Evolutionary conservation across 2,329 filamentous ascomycete genomes (phyloP), one percentile per base, ranked within the genome.

Genomic region (Beauveria scarabaeidicola): DNA sequence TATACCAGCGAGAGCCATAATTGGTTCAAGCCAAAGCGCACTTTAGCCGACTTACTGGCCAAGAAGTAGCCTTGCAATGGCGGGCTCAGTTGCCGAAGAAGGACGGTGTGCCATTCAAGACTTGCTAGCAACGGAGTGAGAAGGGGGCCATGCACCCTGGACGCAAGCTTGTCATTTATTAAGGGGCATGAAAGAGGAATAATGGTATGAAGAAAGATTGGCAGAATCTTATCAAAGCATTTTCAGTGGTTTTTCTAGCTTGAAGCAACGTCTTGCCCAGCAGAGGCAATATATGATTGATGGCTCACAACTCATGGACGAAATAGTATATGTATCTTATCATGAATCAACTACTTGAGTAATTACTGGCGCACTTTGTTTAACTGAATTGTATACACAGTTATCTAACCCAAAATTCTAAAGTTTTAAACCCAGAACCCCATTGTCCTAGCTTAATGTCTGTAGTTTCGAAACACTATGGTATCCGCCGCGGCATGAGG

Each of bases 221-320:
- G 23, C 46, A 51, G 27, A 38, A 53, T 53, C 43, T 53, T 54
- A 40, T 41, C 19, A 50, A 17, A 44, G 58, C 23, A 59, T 59
- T 21, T 59, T 48, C 55, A 58, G 13, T 43, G 23, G 44, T 19
- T 48, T 56, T 40, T 47, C 19, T 48, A 48, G 29, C 41, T 46
- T 32, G n/a, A 47, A 46, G 3, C 27, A 47, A 23, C 43, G 29
- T 25, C 29, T 40, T 40, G 15, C 21, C 19, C 25, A 11, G 13
- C 3, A 29, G 44, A 50, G 32, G 44, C 21, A 15, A 11, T 13
- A 57, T 50, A 50, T 41, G 40, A 19, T 36, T 52, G 47, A 44
- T 11, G 19, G 19, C 13, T 40, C 27, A 50, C 13, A 36, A n/a
- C 17, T 38, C 19, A 15, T 7, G 17, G 19, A 27, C n/a, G 27